Percentiles rank a stretch among this genome's conserved stretches.
Conservation (phyloP, 2,329 filamentous ascomycete species). For the Calonectria hawksworthii region DNA sequence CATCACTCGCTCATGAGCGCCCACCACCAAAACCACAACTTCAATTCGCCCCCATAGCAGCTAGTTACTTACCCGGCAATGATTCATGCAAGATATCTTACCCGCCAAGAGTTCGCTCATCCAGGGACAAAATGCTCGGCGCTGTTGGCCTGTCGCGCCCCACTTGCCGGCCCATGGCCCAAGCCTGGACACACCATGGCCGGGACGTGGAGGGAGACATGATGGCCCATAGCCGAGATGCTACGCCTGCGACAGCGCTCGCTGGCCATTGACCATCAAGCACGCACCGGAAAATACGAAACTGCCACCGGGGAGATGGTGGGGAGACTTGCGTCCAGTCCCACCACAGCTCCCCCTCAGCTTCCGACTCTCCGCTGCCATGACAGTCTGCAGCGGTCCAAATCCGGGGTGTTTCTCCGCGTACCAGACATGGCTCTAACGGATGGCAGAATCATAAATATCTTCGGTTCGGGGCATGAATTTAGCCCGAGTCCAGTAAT, state of each 20-base stretch:
- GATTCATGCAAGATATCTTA: neutral
- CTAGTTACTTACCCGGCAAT: neutral
- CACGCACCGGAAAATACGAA: neutral
- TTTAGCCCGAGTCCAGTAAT: constrained; percentile 7
- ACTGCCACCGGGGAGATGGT: constrained; percentile 4
- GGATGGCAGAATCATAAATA: neutral
- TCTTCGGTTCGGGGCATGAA: neutral
- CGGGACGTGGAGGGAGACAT: constrained; percentile 25
- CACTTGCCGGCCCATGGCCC: constrained; percentile 20
- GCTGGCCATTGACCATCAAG: neutral
- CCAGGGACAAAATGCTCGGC: neutral
- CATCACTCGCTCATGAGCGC: neutral
- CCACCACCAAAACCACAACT: neutral
- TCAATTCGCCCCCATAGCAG: neutral
- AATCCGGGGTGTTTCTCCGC: neutral
- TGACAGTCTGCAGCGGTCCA: neutral
- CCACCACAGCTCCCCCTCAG: neutral
- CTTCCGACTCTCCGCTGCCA: constrained; percentile 10
- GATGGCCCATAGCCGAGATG: constrained; percentile 5
- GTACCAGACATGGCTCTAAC: neutral
- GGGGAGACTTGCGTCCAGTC: neutral
- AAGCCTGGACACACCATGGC: neutral
- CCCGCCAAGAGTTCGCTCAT: neutral
- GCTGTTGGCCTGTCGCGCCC: constrained; percentile 9
- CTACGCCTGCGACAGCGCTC: neutral